Percentiles rank a stretch among this genome's conserved stretches.
These are phyloP conservation scores for Ophiosphaerella korrae DNA, from an alignment of 2,329 filamentous ascomycete species.

Conservation along the genomic window DNA sequence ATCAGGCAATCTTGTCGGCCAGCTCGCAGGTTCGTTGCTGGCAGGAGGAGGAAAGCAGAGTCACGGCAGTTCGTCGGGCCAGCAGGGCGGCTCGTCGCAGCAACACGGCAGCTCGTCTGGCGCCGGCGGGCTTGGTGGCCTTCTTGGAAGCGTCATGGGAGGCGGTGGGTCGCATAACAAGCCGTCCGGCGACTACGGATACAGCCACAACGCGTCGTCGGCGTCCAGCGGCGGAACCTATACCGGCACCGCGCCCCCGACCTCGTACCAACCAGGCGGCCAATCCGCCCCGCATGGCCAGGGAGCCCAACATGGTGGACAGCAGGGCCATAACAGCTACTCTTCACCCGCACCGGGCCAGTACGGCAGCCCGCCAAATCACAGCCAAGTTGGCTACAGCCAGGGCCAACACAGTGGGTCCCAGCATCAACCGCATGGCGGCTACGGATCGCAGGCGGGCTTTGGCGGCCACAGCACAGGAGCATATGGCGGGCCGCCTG, in stretches of 20 bases:
- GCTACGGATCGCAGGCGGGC: conserved; percentile 30
- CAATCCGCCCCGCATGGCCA: conserved; percentile 12
- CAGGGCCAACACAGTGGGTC: conserved; percentile 17
- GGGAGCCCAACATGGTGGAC: conserved; percentile 22
- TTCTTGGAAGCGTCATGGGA: conserved; percentile 44
- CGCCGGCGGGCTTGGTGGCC: conserved; percentile 30
- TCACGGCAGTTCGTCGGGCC: conserved; percentile 48
- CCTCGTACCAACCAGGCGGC: conserved; percentile 59
- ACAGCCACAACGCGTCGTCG: conserved; percentile 60
- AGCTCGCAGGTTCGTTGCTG: conserved; percentile 58
- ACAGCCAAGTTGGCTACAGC: conserved; percentile 15
- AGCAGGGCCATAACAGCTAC: conserved; percentile 26
- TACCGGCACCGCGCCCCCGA: conserved; percentile 66
- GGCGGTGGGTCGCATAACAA: conserved; percentile 41
- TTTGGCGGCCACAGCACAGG: conserved; percentile 26
- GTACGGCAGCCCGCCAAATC: conserved; percentile 24
- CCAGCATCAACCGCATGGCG: conserved; percentile 11
- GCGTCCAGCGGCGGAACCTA: conserved; percentile 57
- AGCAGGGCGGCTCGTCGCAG: conserved; percentile 13
- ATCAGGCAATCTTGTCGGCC: conserved; percentile 55
- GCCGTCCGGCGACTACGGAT: conserved; percentile 58
- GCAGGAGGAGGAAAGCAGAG: conserved; percentile 44
- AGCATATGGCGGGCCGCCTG: conserved; percentile 18
- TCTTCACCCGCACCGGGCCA: conserved; percentile 25
- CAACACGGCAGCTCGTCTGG: conserved; percentile 51